These are phyloP conservation scores for Penicillium cosmopolitanum DNA, from an alignment of 495 filamentous ascomycete genomes.

Conservation along the genomic window DNA sequence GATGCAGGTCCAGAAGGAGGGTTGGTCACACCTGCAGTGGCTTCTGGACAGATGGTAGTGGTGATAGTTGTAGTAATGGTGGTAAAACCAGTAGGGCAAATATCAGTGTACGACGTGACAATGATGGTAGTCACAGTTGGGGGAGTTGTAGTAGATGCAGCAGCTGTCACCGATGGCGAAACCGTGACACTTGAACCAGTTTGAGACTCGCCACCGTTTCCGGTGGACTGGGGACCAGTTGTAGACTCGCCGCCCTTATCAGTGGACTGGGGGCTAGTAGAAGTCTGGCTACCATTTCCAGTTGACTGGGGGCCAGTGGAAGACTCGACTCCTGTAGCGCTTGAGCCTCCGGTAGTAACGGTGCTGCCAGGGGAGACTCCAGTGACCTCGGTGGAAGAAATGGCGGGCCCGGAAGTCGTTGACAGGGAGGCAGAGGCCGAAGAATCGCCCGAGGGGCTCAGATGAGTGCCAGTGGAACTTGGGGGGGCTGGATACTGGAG, in stretches of 20 bases:
- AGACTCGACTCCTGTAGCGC: background rate
- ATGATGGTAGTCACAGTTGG: slow-evolving; percentile 42
- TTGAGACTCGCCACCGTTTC: slow-evolving; percentile 3
- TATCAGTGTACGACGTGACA: slow-evolving; percentile 46
- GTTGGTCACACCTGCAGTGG: slow-evolving; percentile 25
- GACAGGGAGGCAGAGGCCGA: background rate
- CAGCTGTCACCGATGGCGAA: slow-evolving; percentile 46
- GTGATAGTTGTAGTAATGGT: slow-evolving; percentile 47
- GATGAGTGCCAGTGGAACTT: background rate
- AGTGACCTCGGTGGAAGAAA: background rate
- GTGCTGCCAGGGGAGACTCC: background rate
- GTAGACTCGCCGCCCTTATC: slow-evolving; percentile 7
- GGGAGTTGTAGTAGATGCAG: slow-evolving; percentile 33
- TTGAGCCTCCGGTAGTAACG: background rate
- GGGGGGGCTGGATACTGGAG: background rate
- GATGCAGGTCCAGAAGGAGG: slow-evolving; percentile 22
- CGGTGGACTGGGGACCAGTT: background rate
- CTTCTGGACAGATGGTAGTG: slow-evolving; percentile 42
- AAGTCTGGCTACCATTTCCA: background rate
- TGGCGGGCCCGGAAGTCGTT: background rate
- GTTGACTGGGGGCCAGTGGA: background rate
- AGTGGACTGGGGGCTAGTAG: slow-evolving; percentile 1
- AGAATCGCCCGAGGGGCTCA: background rate
- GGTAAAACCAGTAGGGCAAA: slow-evolving; percentile 51
- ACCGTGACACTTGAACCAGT: slow-evolving; percentile 38